Percentiles rank a stretch among this genome's conserved stretches.
Conservation (phyloP, 2,329 filamentous ascomycete species). For the Aureobasidium vineae region DNA sequence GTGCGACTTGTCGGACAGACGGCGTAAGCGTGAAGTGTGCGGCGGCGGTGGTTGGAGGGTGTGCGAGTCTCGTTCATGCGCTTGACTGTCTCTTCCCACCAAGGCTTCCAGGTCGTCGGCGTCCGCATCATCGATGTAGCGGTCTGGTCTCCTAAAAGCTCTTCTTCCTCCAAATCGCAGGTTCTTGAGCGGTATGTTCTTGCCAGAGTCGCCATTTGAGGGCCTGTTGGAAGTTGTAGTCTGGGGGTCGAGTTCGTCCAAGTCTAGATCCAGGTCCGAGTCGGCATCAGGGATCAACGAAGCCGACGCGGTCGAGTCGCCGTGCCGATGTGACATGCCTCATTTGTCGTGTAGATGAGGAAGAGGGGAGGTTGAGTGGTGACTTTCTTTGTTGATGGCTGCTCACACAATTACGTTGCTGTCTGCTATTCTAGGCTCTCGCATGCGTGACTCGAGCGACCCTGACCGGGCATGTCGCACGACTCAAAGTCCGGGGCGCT, state of each 20-base stretch:
- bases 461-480: not conserved
- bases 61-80: conserved; percentile 38
- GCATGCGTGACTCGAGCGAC: not conserved
- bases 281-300: conserved; percentile 40
- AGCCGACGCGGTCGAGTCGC: conserved; percentile 45
- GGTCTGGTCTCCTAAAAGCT: conserved; percentile 30
- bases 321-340: conserved; percentile 49
- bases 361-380: not conserved
- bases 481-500: conserved; percentile 6
- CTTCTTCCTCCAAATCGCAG: conserved; percentile 51
- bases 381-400: not conserved
- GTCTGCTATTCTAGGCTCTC: not conserved
- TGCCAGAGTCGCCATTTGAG: conserved; percentile 44
- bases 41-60: not conserved
- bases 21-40: not conserved
- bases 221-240: conserved; percentile 37
- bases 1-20: conserved; percentile 16
- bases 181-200: conserved; percentile 67
- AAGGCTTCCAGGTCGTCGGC: conserved; percentile 66
- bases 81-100: conserved; percentile 54
- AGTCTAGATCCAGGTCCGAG: conserved; percentile 72
- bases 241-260: conserved; percentile 73
- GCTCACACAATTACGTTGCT: conserved; percentile 27
- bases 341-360: conserved; percentile 33
- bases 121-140: conserved; percentile 53